Percentiles rank a stretch among this genome's conserved stretches.
These are phyloP conservation scores for Saturnispora sanitii DNA, from an alignment of 805 yeast genomes.

Conservation along the genomic window DNA sequence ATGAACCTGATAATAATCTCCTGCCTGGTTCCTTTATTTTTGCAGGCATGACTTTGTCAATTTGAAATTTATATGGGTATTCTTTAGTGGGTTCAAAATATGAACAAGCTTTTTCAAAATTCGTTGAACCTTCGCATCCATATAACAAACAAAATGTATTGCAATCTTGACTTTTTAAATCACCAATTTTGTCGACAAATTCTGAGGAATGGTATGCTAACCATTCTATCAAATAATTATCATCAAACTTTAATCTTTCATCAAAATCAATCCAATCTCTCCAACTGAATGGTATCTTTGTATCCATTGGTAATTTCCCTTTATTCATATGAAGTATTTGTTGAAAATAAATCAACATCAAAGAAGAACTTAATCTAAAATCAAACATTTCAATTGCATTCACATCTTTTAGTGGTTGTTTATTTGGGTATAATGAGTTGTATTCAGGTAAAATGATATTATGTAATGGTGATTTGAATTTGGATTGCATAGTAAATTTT, in stretches of 20 bases:
- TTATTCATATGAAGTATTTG: conserved; percentile 3
- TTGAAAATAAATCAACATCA: conserved; percentile 12
- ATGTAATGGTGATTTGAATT: conserved; percentile 8
- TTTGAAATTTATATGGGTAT: conserved; percentile 18
- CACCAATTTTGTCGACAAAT: conserved; percentile 5
- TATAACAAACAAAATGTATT: conserved; percentile 12
- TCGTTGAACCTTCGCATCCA: conserved; percentile 16
- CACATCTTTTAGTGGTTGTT: not conserved
- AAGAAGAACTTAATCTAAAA: conserved; percentile 13
- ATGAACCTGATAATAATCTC: conserved; percentile 27
- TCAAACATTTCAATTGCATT: conserved; percentile 11
- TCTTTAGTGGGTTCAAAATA: conserved; percentile 11
- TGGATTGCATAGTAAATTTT: conserved; percentile 4
- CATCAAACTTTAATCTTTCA: conserved; percentile 17
- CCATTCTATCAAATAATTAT: conserved; percentile 14
- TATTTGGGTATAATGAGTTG: conserved; percentile 8
- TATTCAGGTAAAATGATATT: conserved; percentile 11
- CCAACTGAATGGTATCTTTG: conserved; percentile 24
- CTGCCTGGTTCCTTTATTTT: conserved; percentile 26
- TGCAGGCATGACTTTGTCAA: conserved; percentile 18
- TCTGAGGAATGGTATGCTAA: conserved; percentile 8
- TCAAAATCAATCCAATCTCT: conserved; percentile 24
- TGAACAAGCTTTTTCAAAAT: conserved; percentile 7
- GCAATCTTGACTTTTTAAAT: conserved; percentile 7
- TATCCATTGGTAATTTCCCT: conserved; percentile 8